Evolutionary conservation across 306 rosid species (phyloP).

Genomic region (Cicer chorassanicum): DNA sequence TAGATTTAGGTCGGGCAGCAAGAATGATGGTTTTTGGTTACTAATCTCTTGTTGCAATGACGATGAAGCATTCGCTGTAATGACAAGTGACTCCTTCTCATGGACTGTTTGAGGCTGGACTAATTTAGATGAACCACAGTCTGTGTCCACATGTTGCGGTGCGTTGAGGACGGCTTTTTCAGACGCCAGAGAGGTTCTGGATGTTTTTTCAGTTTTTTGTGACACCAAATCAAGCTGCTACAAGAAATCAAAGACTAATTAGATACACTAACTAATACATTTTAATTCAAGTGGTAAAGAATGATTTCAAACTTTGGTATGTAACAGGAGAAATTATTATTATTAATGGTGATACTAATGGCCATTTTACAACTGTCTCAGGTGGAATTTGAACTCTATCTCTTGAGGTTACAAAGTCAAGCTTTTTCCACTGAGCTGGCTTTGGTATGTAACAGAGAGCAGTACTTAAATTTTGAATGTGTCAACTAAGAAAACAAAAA

Average conservation of each 20-base stretch:
- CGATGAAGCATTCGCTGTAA: constrained; percentile 38
- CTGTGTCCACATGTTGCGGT: constrained; percentile 32
- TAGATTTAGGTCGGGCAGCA: constrained; percentile 77
- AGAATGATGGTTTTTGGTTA: constrained; percentile 37
- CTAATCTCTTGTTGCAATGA: constrained; percentile 44
- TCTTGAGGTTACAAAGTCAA: too few relatives aligned
- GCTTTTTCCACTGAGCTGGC: too few relatives aligned
- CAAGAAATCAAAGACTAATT: constrained; percentile 31
- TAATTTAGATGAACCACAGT: constrained; percentile 30
- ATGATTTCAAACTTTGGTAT: not conserved
- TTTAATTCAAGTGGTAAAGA: constrained; percentile 1
- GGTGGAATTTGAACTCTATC: too few relatives aligned
- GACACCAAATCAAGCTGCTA: constrained; percentile 60
- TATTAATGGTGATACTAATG: too few relatives aligned
- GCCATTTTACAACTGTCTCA: too few relatives aligned
- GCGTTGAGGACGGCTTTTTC: constrained; percentile 20
- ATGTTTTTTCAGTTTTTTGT: constrained; percentile 12
- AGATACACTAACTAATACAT: constrained; percentile 32
- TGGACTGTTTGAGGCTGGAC: constrained; percentile 1
- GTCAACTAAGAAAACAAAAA: not conserved
- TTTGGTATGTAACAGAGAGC: not conserved
- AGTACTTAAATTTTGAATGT: not conserved
- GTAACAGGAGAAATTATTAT: too few relatives aligned
- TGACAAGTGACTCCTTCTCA: constrained; percentile 17
- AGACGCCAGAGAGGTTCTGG: constrained; percentile 21